Evolutionary conservation across 257 asterid species (phyloP), one percentile per base, ranked within the genome.

Genomic region (Ehretia macrophylla): DNA sequence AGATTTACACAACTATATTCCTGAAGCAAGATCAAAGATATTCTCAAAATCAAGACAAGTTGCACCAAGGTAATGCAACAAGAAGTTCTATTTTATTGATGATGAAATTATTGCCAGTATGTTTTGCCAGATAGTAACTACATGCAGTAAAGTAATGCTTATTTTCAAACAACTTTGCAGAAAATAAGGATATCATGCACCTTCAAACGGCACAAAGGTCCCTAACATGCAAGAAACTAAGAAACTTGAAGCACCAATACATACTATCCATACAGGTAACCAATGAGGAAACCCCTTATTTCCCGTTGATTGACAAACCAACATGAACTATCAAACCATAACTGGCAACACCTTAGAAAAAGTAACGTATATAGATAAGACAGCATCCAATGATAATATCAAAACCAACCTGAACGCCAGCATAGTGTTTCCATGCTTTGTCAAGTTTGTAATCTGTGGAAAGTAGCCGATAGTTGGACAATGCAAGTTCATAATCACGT

Each of bases 381-480:
- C 38, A 51, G 19, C 20, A 11, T 11, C 20, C 6, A 22, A 14
- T 3, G 11, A 57, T 18, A n/a, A n/a, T 54, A 14, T 14, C 46
- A 32, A 42, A 37, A 70, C 47, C 22, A 72, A 93, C 99, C 97
- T 93, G 99, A 72, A 87, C 92, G 56, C 96, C 96, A 65, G 99
- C 97, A 77, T 85, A 85, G 51, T 74, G 94, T 74, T 85, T 93
- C 99, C 96, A 93, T 49, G 95, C 95, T 74, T 93, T 89, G 72
- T 93, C 96, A 64, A 93, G 97, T 85, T 93, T 89, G 82, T 78
- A 85, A 62, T 93, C 97, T 52, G 92, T 93, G 52, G 97, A 89
- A 67, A 93, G 87, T 40, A 93, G 80, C 64, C 96, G 87, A 83
- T 93, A 93, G 76, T 93, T 93, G 42, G 99, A 93, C 70, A 89